These are phyloP conservation scores for Furcasterigmium sp. DNA, from an alignment of 2,329 filamentous ascomycete genomes.

Conservation along the genomic window DNA sequence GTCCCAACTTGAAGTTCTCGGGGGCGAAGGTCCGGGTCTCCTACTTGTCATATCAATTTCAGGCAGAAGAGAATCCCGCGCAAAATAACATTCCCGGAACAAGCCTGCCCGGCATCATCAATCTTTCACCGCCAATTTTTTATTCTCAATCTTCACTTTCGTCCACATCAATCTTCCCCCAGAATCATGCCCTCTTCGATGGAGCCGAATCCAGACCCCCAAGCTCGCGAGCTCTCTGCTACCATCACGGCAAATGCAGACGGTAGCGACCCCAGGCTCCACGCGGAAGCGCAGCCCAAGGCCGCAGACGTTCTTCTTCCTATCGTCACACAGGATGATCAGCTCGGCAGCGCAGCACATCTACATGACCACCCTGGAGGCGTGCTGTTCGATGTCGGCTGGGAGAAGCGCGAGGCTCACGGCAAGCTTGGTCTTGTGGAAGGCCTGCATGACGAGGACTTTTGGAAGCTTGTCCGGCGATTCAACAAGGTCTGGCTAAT, in stretches of 20 bases:
- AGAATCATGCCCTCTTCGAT: too few species aligned
- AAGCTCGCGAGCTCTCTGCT: not conserved
- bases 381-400: not conserved
- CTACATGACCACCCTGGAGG: not conserved
- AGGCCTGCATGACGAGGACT: slow-evolving; percentile 31
- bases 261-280: not conserved
- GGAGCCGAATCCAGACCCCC: too few species aligned
- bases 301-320: not conserved
- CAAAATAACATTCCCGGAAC: too few species aligned
- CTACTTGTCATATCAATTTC: too few species aligned
- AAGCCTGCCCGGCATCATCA: too few species aligned
- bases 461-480: slow-evolving; percentile 55
- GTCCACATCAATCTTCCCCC: too few species aligned
- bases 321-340: not conserved
- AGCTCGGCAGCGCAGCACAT: not conserved
- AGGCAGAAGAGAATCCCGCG: too few species aligned
- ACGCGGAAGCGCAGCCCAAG: not conserved
- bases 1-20: too few species aligned
- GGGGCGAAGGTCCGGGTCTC: too few species aligned
- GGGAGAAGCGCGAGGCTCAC: not conserved
- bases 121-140: too few species aligned
- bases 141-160: too few species aligned
- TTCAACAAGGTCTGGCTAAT: slow-evolving; percentile 51
- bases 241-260: not conserved
- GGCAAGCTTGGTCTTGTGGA: slow-evolving; percentile 1